Base-by-base conservation (phyloP, 495 filamentous ascomycete genomes). In the Trichoderma orchidacearum region DNA sequence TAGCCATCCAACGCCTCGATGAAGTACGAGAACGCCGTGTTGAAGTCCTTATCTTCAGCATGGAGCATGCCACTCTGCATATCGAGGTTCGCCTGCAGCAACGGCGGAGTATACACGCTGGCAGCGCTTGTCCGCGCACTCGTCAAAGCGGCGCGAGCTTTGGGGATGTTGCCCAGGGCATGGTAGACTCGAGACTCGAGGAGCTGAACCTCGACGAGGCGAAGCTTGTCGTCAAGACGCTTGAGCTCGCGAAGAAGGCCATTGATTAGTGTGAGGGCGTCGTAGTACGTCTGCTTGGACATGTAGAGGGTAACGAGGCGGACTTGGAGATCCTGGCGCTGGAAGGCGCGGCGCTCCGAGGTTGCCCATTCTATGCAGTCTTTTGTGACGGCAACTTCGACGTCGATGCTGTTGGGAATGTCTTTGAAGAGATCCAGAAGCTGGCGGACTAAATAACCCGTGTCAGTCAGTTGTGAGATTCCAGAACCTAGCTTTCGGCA, bases 301-400 rank as follows among this genome's bases (percentile, higher is more conserved):
- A 97, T 95, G 72, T 95, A 91, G 58, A 97, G 84, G 29, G 81
- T 78, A 56, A 97, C 91, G 51, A 99, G 84, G 57, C 93, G 87
- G 56, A 91, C 94, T 77, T 99, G 90, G 68, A 99, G 89, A 72
- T 92, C 93, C 75, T 99, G 93, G 54, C 93, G 90, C 51, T 97
- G 82, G 80, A 99, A 99, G 45, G 87, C 85, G 59, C 92, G 85
- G 53, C 87, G 84, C 72, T 96, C 90, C 35, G 89, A 85, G 56
- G 92, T 85, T 38, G 93, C 93, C 93, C 93, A 99, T 78, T 97
- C 93, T 79, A 99, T 97, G 76, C 90, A 96, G 64, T 90, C 95
- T 71, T 92, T 91, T 60, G 94, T 97, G 61, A 95, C 87, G 69
- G 86, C 73, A 63, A 91, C 85, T 74, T 97, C 93, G 70, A 87